Base-by-base conservation (phyloP, 306 rosid species). In the Argentina anserina region DNA sequence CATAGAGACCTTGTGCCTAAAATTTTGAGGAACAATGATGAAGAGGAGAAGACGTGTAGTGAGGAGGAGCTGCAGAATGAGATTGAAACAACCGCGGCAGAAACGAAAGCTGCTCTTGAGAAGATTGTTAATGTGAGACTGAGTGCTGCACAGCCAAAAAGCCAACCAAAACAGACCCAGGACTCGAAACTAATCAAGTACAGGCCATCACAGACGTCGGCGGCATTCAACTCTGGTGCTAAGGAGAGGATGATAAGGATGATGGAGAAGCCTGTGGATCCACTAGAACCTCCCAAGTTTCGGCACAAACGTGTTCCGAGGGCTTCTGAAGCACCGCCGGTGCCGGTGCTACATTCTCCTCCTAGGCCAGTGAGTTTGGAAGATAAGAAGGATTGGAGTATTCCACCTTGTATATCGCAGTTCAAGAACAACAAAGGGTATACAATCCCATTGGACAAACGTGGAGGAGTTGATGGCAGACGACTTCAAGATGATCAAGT, bases 301-400 rank as follows among this genome's bases (percentile, higher is more conserved):
- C 6, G 39, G 14, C 67, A 62, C 25, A 62, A 62, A 23, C 14
- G 3, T 62, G 43, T 34, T 34, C 67, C 8, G 9, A 34, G 11
- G 43, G 43, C 28, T 9, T 18, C 43, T 7, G 26, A 9, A 9
- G 23, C 3, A 26, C 42, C 43, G 6, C 93, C 93, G 28, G 39
- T 13, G 39, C 21, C 39, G n/a, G 39, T 29, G 39, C 39, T 59
- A 14, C 65, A 59, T 29, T 59, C 65, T 28, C 91, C 91, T 59
- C 96, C 93, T 1, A 76, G 93, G 68, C 90, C 90, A 11, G 87
- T 88, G 77, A 88, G 92, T 1, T 87, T 88, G 73, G 85, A 81
- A 72, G 97, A 90, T 55, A 91, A 90, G 80, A 90, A 88, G 64
- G 97, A 90, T 71, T 88, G 90, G 94, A 88, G 85, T 76, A 90